A percentile compares a stretch with the other conserved stretches of the same genome.
Evolutionary conservation across 352 stramenopile species (phyloP).

Genomic region (Globisporangium acanthophoron): DNA sequence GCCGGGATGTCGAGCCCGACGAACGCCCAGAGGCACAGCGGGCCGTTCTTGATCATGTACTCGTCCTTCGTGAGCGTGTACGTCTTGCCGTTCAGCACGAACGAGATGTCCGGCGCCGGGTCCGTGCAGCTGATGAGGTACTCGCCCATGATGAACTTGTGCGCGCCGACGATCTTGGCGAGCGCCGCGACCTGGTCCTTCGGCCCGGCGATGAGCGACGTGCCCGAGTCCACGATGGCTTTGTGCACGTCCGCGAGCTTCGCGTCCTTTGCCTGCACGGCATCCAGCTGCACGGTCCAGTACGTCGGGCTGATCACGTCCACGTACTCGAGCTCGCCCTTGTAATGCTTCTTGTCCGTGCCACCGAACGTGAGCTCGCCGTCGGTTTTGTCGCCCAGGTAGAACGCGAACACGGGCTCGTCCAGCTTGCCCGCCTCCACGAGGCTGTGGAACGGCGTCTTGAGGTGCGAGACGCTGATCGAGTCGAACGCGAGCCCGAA

Average conservation of each 20-base stretch:
- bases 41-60: constrained; percentile 80
- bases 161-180: constrained; percentile 42
- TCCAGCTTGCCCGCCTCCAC: constrained; percentile 72
- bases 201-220: constrained; percentile 16
- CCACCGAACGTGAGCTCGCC: constrained; percentile 26
- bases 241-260: constrained; percentile 11
- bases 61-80: constrained; percentile 87
- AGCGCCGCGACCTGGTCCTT: constrained; percentile 14
- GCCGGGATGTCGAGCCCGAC: constrained; percentile 9
- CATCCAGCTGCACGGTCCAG: constrained; percentile 31
- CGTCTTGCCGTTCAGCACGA: constrained; percentile 79
- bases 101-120: constrained; percentile 83
- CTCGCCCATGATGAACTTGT: constrained; percentile 85
- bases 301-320: constrained; percentile 16
- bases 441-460: constrained; percentile 85
- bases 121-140: constrained; percentile 91
- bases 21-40: constrained; percentile 15
- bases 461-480: constrained; percentile 72
- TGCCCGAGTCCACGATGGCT: constrained; percentile 25
- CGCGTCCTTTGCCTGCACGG: constrained; percentile 25
- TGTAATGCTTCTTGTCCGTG: constrained; percentile 72
- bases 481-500: constrained; percentile 86
- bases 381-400: constrained; percentile 60
- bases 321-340: constrained; percentile 78
- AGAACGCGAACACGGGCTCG: constrained; percentile 86